Evolutionary conservation across 805 yeast genomes (phyloP).

Genomic region (Aciculoconidium aculeatum): DNA sequence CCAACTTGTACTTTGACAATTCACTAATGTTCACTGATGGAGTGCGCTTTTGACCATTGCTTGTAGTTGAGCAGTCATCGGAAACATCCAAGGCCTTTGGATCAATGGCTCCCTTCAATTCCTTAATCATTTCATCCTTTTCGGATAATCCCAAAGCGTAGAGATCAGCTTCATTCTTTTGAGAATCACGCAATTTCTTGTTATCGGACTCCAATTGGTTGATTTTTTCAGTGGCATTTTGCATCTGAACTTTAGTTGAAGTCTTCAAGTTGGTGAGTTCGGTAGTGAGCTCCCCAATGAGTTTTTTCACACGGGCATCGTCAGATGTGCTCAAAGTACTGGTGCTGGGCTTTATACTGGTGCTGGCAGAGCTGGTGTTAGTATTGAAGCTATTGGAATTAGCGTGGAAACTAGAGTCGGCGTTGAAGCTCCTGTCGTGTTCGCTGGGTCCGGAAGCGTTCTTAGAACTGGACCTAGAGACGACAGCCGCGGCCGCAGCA

Average conservation of each 20-base stretch:
- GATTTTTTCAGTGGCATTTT: conserved; percentile 52
- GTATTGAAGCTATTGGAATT: too few species aligned
- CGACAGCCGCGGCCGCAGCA: conserved; percentile 4
- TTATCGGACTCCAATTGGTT: conserved; percentile 34
- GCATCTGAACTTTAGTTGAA: conserved; percentile 43
- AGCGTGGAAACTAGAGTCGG: neutral
- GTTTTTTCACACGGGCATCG: conserved; percentile 23
- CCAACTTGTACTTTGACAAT: conserved; percentile 35
- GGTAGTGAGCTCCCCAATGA: conserved; percentile 26
- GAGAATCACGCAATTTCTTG: conserved; percentile 14
- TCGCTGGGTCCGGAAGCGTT: conserved; percentile 1
- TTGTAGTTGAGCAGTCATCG: conserved; percentile 9
- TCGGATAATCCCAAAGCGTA: conserved; percentile 21
- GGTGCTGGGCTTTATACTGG: too few species aligned
- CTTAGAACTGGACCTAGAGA: neutral
- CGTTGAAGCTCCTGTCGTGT: neutral
- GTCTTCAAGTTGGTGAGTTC: conserved; percentile 28
- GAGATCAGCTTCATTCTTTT: conserved; percentile 8
- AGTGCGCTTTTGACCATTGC: too few species aligned
- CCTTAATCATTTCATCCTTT: conserved; percentile 25
- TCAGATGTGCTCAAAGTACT: conserved; percentile 8
- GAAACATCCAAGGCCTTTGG: conserved; percentile 20
- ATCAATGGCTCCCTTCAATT: conserved; percentile 23
- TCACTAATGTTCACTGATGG: conserved; percentile 22
- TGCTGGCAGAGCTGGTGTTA: too few species aligned